Evolutionary conservation across 2,329 filamentous ascomycete species (phyloP).

Genomic region (Curvularia verruculosa): DNA sequence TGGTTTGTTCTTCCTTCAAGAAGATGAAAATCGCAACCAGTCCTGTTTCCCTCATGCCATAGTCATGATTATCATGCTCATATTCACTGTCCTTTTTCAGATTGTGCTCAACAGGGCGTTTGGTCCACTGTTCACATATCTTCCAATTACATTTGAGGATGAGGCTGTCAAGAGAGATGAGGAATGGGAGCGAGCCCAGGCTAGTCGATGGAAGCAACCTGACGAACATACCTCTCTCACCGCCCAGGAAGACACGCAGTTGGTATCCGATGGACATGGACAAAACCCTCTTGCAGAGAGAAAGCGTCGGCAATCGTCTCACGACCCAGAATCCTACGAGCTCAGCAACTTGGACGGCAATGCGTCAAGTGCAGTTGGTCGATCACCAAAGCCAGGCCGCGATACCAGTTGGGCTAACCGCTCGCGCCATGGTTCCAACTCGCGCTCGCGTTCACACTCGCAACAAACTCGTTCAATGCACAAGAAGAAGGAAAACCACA

Average conservation of each 20-base stretch:
- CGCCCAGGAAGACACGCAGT: slow-evolving; percentile 38
- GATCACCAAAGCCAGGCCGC: slow-evolving; percentile 24
- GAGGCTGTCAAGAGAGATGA: slow-evolving; percentile 91
- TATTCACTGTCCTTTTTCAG: slow-evolving; percentile 79
- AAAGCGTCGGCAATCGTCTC: slow-evolving; percentile 14
- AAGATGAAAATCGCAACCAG: slow-evolving; percentile 60
- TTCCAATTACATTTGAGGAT: slow-evolving; percentile 95
- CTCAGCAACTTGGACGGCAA: slow-evolving; percentile 35
- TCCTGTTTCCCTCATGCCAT: slow-evolving; percentile 78
- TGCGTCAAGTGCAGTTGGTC: slow-evolving; percentile 7
- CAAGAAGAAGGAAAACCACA: slow-evolving; percentile 31
- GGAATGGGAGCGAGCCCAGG: slow-evolving; percentile 81
- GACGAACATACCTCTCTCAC: slow-evolving; percentile 54
- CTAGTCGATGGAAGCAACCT: slow-evolving; percentile 67
- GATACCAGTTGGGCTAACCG: slow-evolving; percentile 38
- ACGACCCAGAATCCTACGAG: slow-evolving; percentile 33
- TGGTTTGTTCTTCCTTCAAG: slow-evolving; percentile 83
- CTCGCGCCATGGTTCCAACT: slow-evolving; percentile 36
- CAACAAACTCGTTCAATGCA: slow-evolving; percentile 16
- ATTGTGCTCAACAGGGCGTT: slow-evolving; percentile 82
- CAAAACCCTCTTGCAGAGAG: slow-evolving; percentile 17
- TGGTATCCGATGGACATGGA: slow-evolving; percentile 40
- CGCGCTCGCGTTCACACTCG: slow-evolving; percentile 35
- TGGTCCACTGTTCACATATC: slow-evolving; percentile 80
- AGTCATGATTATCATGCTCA: slow-evolving; percentile 77